A percentile compares a stretch with the other conserved stretches of the same genome.
phyloP scores from a whole-genome alignment of 352 stramenopile species.

The Globisporangium sylvaticum region DNA sequence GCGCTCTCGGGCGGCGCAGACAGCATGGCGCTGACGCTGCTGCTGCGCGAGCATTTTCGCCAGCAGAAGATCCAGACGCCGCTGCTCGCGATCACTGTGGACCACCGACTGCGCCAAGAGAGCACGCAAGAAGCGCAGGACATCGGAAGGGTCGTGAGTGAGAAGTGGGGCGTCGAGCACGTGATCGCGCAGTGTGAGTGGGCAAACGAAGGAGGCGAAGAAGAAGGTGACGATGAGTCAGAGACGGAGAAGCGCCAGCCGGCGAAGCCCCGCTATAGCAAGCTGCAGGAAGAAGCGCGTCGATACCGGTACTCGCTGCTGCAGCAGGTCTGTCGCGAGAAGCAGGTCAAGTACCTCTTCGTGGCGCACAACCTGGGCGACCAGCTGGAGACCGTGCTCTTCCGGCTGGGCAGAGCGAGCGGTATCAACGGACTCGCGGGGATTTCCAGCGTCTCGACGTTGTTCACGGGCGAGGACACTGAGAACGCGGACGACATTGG shows the following conservation, averaged over 20 bases:
- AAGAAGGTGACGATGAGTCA: background rate
- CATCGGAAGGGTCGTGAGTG: conserved; percentile 40
- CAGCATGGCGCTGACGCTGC: conserved; percentile 76
- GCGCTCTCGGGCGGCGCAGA: conserved; percentile 75
- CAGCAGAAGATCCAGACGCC: conserved; percentile 44
- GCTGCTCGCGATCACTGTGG: conserved; percentile 76
- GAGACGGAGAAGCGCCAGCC: conserved; percentile 1
- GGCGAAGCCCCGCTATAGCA: conserved; percentile 50
- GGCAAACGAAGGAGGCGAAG: conserved; percentile 14
- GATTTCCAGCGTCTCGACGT: conserved; percentile 36
- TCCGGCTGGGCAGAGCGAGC: conserved; percentile 68
- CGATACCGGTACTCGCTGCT: conserved; percentile 68
- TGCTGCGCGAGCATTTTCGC: conserved; percentile 62
- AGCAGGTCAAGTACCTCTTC: conserved; percentile 65
- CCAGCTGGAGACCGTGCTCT: conserved; percentile 78
- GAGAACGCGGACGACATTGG: background rate
- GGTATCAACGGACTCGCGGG: conserved; percentile 74
- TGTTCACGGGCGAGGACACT: conserved; percentile 14
- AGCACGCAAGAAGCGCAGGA: conserved; percentile 56
- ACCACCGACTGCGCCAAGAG: conserved; percentile 65
- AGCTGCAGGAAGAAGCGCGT: conserved; percentile 72
- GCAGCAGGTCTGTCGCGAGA: conserved; percentile 36
- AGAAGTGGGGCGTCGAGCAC: conserved; percentile 44
- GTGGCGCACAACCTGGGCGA: conserved; percentile 78
- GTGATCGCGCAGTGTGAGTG: conserved; percentile 55